Evolutionary conservation across 1,284 basidiomycete species (phyloP), one percentile per base, ranked within the genome.

Genomic region (Ceratobasidium sp.): DNA sequence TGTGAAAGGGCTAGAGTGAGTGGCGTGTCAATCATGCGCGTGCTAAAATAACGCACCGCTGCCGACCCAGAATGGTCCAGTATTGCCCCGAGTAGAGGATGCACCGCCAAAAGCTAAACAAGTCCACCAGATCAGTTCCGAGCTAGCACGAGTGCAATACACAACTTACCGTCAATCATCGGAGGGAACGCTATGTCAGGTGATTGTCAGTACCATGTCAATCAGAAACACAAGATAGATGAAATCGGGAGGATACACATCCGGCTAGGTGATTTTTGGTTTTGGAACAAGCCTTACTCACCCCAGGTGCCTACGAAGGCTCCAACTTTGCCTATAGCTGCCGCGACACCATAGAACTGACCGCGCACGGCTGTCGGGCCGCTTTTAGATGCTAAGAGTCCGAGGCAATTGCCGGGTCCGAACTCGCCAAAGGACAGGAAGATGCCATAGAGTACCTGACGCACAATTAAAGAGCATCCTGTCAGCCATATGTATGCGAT

Each of bases 291-390:
- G n/a, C n/a, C n/a, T n/a, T 23, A 83, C 87, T 18, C 80, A 88
- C 87, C 85, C 88, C 89, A 94, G 58, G 89, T 92, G 46, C 94
- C 92, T 72, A 90, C 87, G 80, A 96, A 95, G 3, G 94, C 94
- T 32, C 93, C 93, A 54, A 94, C 79, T 82, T 98, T 98, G n/a
- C 96, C 96, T 46, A 94, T 80, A 2, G 95, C 96, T 54, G 96
- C 96, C 2, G 93, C 94, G 55, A 89, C 78, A 35, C 92, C 93
- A 79, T 95, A 97, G 80, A 91, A 91, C 75, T 95, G 91, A 1
- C 94, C 94, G 76, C 95, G 90, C 58, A 94, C 86, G 23, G 93
- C 93, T 0, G 94, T 95, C 1, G 94, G 93, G 71, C 91, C 89
- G 1, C 85, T 87, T 83, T 96, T 96, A 73, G 89, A 85, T 7